phyloP scores from a whole-genome alignment of 768 basidiomycete species.

The Amanita molliuscula region DNA sequence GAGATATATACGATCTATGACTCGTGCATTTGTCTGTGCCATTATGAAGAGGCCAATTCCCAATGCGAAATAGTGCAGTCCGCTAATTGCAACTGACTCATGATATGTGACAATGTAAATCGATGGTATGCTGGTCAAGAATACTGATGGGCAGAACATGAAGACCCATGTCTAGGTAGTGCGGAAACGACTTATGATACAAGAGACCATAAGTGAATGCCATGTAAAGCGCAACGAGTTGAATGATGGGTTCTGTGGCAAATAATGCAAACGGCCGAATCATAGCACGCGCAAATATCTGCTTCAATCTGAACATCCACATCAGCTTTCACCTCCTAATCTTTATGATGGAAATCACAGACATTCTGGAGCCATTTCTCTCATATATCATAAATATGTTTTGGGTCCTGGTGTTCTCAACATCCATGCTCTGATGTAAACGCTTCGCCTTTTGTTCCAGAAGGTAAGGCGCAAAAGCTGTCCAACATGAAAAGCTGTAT shows the following conservation, averaged over 20 bases:
- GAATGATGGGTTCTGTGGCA: conserved; percentile 50
- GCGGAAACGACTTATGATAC: conserved; percentile 32
- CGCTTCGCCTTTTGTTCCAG: conserved; percentile 39
- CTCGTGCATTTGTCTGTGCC: conserved; percentile 43
- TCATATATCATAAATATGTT: conserved; percentile 41
- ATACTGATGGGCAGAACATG: conserved; percentile 30
- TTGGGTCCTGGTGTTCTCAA: conserved; percentile 29
- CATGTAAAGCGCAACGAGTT: conserved; percentile 58
- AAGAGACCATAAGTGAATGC: conserved; percentile 57
- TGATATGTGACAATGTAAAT: conserved; percentile 50
- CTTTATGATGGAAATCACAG: conserved; percentile 13
- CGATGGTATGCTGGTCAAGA: conserved; percentile 51
- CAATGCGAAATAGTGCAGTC: conserved; percentile 63
- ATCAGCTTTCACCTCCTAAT: not conserved
- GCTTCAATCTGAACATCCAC: conserved; percentile 31
- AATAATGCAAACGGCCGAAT: conserved; percentile 64
- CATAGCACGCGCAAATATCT: conserved; percentile 42
- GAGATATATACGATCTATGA: conserved; percentile 46
- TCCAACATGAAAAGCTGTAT: conserved; percentile 19
- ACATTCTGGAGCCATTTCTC: conserved; percentile 30
- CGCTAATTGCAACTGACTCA: conserved; percentile 45
- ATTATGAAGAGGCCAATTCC: conserved; percentile 48
- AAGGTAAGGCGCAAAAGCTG: conserved; percentile 33
- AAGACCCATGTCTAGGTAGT: not conserved
- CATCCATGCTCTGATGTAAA: conserved; percentile 34